Evolutionary conservation across 768 basidiomycete genomes (phyloP).

Genomic region (Trametes gibbosa): DNA sequence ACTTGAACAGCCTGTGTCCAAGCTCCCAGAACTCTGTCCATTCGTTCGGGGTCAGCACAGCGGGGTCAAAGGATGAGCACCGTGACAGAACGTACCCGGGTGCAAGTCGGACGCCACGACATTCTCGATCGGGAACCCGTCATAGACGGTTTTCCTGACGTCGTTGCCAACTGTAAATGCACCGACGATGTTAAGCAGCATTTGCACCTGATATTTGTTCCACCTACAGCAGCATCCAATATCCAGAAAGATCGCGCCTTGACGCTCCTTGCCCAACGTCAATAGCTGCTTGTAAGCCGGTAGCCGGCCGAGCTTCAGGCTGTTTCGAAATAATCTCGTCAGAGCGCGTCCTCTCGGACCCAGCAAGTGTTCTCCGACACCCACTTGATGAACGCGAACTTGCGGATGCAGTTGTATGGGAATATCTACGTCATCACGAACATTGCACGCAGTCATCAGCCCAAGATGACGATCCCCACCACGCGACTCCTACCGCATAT

Average conservation of each 20-base stretch:
- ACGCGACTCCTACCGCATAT: slow-evolving; percentile 16
- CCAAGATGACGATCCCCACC: too few relatives aligned
- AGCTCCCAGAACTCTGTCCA: slow-evolving; percentile 53
- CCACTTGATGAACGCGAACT: slow-evolving; percentile 22
- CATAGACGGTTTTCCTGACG: slow-evolving; percentile 35
- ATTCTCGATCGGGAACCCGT: slow-evolving; percentile 40
- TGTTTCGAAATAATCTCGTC: background rate
- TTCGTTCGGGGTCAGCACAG: background rate
- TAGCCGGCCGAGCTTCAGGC: slow-evolving; percentile 19
- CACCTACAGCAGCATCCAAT: slow-evolving; percentile 42
- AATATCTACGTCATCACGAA: slow-evolving; percentile 9
- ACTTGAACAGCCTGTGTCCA: slow-evolving; percentile 57
- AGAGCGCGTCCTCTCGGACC: too few relatives aligned
- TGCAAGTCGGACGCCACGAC: slow-evolving; percentile 36
- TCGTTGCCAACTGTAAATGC: slow-evolving; percentile 36
- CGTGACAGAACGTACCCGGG: slow-evolving; percentile 24
- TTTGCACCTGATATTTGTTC: background rate
- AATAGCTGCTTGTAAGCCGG: slow-evolving; percentile 27
- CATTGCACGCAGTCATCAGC: background rate
- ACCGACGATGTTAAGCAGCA: too few relatives aligned
- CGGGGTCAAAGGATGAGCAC: background rate
- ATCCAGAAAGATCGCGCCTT: slow-evolving; percentile 38
- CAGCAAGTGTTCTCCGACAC: background rate
- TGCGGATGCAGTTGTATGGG: slow-evolving; percentile 29
- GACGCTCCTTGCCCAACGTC: slow-evolving; percentile 33